Percentiles rank a stretch among this genome's conserved stretches.
phyloP scores from a whole-genome alignment of 2,329 filamentous ascomycete genomes.

The Verticillium longisporum region DNA sequence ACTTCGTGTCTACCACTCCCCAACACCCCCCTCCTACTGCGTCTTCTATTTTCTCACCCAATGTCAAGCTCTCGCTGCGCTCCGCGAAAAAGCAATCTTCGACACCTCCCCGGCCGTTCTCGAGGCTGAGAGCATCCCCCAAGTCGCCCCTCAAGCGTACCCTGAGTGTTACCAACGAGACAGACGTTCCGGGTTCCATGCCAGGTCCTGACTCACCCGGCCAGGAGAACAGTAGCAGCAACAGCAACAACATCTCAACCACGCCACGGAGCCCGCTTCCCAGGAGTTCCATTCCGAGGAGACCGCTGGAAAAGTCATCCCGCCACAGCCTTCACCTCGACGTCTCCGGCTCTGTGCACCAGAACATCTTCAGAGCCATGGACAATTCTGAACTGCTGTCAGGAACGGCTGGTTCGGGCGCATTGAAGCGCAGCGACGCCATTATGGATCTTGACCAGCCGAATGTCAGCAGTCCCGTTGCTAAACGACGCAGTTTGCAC shows the following conservation, averaged over 20 bases:
- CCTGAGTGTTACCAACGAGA: conserved; percentile 62
- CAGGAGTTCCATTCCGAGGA: conserved; percentile 34
- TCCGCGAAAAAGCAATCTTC: conserved; percentile 52
- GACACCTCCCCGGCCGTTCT: conserved; percentile 45
- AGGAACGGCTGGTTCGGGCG: conserved; percentile 61
- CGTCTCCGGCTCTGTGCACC: conserved; percentile 44
- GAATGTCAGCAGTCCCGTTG: conserved; percentile 74
- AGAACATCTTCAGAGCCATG: conserved; percentile 42
- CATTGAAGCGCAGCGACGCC: conserved; percentile 85
- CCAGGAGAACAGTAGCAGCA: conserved; percentile 33
- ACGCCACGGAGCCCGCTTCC: conserved; percentile 28
- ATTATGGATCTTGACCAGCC: conserved; percentile 81
- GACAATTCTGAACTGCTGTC: conserved; percentile 39
- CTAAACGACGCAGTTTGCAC: conserved; percentile 85
- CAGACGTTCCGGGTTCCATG: conserved; percentile 58
- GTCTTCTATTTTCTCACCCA: conserved; percentile 55
- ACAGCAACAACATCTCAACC: conserved; percentile 22
- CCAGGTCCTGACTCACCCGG: conserved; percentile 32
- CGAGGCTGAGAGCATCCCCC: conserved; percentile 63
- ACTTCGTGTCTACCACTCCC: conserved; percentile 22
- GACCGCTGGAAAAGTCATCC: conserved; percentile 38
- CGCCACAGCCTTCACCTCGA: conserved; percentile 54
- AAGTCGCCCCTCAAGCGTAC: conserved; percentile 77
- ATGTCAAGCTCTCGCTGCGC: conserved; percentile 58
- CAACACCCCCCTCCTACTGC: conserved; percentile 26